Evolutionary conservation across 208 protist species (phyloP).

Genomic region (Jaenimonas drosophilae): DNA sequence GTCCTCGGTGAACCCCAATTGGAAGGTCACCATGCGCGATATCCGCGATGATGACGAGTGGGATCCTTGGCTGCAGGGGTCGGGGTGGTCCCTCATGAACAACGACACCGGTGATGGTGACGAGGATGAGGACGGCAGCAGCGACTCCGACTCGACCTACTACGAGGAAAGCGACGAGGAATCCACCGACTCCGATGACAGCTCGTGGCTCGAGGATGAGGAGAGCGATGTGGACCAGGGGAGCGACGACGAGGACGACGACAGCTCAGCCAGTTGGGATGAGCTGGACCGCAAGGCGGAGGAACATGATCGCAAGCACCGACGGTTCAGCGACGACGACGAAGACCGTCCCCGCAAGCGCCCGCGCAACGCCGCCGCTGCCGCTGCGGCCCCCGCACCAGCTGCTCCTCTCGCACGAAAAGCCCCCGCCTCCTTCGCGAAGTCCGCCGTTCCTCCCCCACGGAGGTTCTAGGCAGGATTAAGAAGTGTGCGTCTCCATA

Average conservation of each 20-base stretch:
- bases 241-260: conserved; percentile 10
- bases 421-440: not conserved
- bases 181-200: conserved; percentile 35
- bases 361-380: conserved; percentile 8
- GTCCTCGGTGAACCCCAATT: conserved; percentile 69
- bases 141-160: conserved; percentile 69
- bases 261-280: conserved; percentile 68
- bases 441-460: not conserved
- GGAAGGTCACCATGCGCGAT: conserved; percentile 64
- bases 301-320: conserved; percentile 50
- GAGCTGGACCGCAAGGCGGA: conserved; percentile 76
- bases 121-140: conserved; percentile 50
- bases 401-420: conserved; percentile 5
- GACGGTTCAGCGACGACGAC: conserved; percentile 52
- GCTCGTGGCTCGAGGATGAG: conserved; percentile 72
- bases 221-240: conserved; percentile 34
- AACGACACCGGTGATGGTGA: conserved; percentile 87
- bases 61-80: conserved; percentile 64
- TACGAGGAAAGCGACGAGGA: conserved; percentile 75
- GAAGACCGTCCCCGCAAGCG: conserved; percentile 34
- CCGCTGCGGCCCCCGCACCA: conserved; percentile 1
- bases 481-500: too few species aligned
- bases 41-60: conserved; percentile 83
- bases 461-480: too few species aligned
- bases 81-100: conserved; percentile 62